phyloP scores from a whole-genome alignment of 1,139 yeast species.

The Candida albicans region DNA sequence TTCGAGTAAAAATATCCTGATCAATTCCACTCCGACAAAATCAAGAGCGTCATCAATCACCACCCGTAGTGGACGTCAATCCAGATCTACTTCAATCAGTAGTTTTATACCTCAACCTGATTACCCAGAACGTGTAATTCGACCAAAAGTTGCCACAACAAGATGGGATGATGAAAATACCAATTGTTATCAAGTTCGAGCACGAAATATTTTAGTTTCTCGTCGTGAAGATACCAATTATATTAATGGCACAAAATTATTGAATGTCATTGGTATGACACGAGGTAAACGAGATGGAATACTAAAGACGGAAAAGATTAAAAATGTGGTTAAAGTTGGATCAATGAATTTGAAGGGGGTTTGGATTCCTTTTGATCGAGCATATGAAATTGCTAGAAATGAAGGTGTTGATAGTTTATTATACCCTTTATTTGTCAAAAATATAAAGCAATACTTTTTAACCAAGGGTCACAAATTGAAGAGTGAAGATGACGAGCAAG shows the following conservation, averaged over 20 bases:
- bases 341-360: slow-evolving; percentile 57
- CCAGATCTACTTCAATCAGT: slow-evolving; percentile 19
- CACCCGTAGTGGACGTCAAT: slow-evolving; percentile 11
- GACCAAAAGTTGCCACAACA: slow-evolving; percentile 46
- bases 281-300: slow-evolving; percentile 96
- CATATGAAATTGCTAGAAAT: slow-evolving; percentile 50
- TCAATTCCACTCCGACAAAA: slow-evolving; percentile 7
- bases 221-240: slow-evolving; percentile 53
- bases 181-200: slow-evolving; percentile 50
- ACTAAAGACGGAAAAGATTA: slow-evolving; percentile 46
- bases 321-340: slow-evolving; percentile 51
- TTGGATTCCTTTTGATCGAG: slow-evolving; percentile 58
- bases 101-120: slow-evolving; percentile 16
- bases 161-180: slow-evolving; percentile 52
- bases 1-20: slow-evolving; percentile 2
- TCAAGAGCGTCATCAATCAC: slow-evolving; percentile 6
- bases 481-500: slow-evolving; percentile 19
- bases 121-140: slow-evolving; percentile 19
- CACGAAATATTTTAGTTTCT: slow-evolving; percentile 45
- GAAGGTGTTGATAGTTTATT: slow-evolving; percentile 43
- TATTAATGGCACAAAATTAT: slow-evolving; percentile 59
- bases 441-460: slow-evolving; percentile 36
- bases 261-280: slow-evolving; percentile 93
- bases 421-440: slow-evolving; percentile 48
- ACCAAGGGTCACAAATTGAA: slow-evolving; percentile 28